Conservation (phyloP, 768 basidiomycete genomes). For the Asterophora lycoperdoides region DNA sequence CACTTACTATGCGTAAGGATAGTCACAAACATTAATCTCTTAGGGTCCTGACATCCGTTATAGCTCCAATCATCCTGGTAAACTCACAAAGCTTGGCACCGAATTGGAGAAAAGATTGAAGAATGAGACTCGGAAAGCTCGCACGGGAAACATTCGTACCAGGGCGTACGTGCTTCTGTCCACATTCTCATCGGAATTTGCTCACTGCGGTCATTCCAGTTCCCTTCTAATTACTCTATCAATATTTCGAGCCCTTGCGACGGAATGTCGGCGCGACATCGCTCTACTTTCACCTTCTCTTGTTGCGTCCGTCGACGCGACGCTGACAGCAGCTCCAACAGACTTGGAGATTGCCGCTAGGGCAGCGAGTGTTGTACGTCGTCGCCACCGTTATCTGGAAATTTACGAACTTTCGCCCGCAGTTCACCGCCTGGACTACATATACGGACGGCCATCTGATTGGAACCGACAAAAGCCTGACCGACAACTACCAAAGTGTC, state of each 20-base stretch:
- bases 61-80: conserved; percentile 73
- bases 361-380: conserved; percentile 74
- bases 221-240: conserved; percentile 79
- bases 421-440: conserved; percentile 92
- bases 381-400: background rate
- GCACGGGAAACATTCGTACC: conserved; percentile 68
- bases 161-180: conserved; percentile 59
- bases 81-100: conserved; percentile 68
- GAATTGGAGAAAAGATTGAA: conserved; percentile 76
- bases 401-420: background rate
- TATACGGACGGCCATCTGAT: conserved; percentile 85
- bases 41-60: background rate
- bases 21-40: background rate
- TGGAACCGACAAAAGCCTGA: conserved; percentile 68
- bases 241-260: conserved; percentile 76
- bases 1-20: conserved; percentile 70
- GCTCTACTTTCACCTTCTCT: conserved; percentile 68
- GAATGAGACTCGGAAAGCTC: conserved; percentile 62
- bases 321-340: conserved; percentile 47
- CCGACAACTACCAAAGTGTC: conserved; percentile 64
- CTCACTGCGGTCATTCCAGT: conserved; percentile 31
- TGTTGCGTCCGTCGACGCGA: conserved; percentile 57
- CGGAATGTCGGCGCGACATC: conserved; percentile 84
- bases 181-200: conserved; percentile 3
- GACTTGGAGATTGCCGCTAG: conserved; percentile 77